Evolutionary conservation across 805 yeast species (phyloP), one percentile per base, ranked within the genome.

Genomic region (Teunomyces panamensis): DNA sequence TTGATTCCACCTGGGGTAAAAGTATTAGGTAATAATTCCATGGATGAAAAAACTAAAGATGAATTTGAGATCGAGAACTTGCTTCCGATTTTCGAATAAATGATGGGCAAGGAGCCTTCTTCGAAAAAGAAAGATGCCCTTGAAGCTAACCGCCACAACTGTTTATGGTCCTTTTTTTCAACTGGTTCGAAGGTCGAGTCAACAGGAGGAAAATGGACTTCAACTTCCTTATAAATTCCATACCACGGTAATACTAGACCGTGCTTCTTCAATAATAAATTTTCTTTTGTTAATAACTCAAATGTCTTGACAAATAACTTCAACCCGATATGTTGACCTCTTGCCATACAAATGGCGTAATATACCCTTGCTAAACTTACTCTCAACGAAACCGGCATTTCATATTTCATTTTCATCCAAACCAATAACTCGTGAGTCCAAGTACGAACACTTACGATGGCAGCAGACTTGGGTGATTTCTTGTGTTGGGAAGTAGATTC

Each of bases 351-450:
- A 24, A 94, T 72, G 13, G 86, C 80, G 58, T 82, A 90, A 60
- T 81, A 91, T 1, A 88, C 87, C 47, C 73, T 72, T 0, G 89
- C 82, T 36, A 92, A 72, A 1, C 79, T 69, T 17, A 82, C 74
- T 46, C 90, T 77, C 42, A 84, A 65, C 1, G 73, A 54, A 9
- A 89, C 56, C 0, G 99, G 97, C 69, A 92, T 75, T 45, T 85
- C 86, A 57, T 86, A 82, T 56, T 88, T 87, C 81, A 86, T 84
- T 56, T 79, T 79, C 46, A 89, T 63, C 79, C 96, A 85, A 35
- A 85, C 84, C 44, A 81, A 78, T 52, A 92, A 74, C 62, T 90
- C 97, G 46, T 85, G 83, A 0, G 97, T 85, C 96, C 97, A 91
- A 49, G 85, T 87, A 45, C 84, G 77, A 6, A 89, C 85, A 39